Evolutionary conservation across 2,329 filamentous ascomycete genomes (phyloP), one percentile per base, ranked within the genome.

Genomic region (Eutypa lata): DNA sequence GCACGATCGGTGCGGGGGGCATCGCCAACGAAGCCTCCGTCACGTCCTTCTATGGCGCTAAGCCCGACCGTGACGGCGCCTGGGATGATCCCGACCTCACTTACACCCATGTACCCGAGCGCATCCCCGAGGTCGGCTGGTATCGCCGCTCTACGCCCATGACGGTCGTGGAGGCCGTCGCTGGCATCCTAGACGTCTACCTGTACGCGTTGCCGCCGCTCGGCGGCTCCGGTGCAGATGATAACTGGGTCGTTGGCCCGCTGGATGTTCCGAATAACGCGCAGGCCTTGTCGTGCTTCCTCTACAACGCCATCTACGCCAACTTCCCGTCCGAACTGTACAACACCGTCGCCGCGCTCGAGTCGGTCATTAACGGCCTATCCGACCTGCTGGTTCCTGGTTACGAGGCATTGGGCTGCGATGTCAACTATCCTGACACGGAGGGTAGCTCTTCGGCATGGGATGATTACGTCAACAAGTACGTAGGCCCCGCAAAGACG

Each of bases 11-110:
- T 21, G 37, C 46, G 13, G 55, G 55, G 16, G 55, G 55, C 35
- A 31, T 57, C 28, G 55, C 55, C 50, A 57, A 57, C 55, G 55
- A 57, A 52, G 55, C 55, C 19, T 57, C 55, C 50, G 50, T 57
- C 47, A 57, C 55, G 11, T 55, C 52, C 44, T 57, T 57, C 48
- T 57, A 57, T 52, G 55, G 55, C 44, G 55, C 55, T n/a, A 55
- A 53, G 50, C 55, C 55, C 14, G 28, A 26, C 38, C 42, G 47
- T 37, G 35, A 33, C 2, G 31, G 22, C 19, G 55, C 55, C 18
- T 57, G 55, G 55, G 13, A 44, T 22, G 50, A 55, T 24, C 47
- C 53, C 18, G 22, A 48, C 13, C 52, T 57, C 37, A 47, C 47
- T 5, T 57, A 57, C 50, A 55, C 53, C 11, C 53, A 53, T 22